phyloP scores from a whole-genome alignment of 768 basidiomycete species.

The Leccinum barrowsii region DNA sequence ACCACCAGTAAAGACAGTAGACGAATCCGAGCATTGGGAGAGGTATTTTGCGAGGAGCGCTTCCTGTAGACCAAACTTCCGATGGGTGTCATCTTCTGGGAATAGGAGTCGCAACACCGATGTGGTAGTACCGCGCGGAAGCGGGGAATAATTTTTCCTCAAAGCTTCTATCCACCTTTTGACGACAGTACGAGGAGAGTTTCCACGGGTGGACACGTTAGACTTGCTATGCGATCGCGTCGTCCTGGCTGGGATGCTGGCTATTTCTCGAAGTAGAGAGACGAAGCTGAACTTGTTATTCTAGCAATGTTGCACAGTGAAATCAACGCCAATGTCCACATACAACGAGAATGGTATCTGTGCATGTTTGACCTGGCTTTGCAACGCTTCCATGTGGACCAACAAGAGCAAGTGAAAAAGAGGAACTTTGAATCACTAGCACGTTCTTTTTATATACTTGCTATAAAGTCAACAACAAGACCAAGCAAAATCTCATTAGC shows the following conservation, averaged over 20 bases:
- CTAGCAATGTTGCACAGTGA: not conserved
- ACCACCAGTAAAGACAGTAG: slow-evolving; percentile 23
- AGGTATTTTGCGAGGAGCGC: slow-evolving; percentile 51
- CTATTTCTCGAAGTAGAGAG: slow-evolving; percentile 47
- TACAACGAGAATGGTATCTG: slow-evolving; percentile 44
- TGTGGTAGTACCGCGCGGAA: slow-evolving; percentile 52
- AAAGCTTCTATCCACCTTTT: slow-evolving; percentile 44
- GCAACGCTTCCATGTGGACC: slow-evolving; percentile 13
- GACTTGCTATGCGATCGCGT: slow-evolving; percentile 8
- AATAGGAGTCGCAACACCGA: slow-evolving; percentile 76
- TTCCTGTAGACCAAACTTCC: slow-evolving; percentile 77
- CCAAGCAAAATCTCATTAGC: too few species aligned
- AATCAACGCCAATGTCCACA: slow-evolving; percentile 14
- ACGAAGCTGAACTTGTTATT: slow-evolving; percentile 38
- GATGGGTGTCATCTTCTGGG: slow-evolving; percentile 69
- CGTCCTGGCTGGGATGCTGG: slow-evolving; percentile 24
- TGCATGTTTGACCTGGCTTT: slow-evolving; percentile 4
- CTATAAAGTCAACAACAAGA: too few species aligned
- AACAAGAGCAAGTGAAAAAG: not conserved
- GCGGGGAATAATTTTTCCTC: slow-evolving; percentile 40
- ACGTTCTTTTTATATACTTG: too few species aligned
- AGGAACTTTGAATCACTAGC: too few species aligned
- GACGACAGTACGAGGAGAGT: slow-evolving; percentile 42
- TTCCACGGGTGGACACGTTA: not conserved
- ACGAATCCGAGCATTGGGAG: slow-evolving; percentile 44